phyloP scores from a whole-genome alignment of 495 filamentous ascomycete genomes.

The Coniosporium apollinis region DNA sequence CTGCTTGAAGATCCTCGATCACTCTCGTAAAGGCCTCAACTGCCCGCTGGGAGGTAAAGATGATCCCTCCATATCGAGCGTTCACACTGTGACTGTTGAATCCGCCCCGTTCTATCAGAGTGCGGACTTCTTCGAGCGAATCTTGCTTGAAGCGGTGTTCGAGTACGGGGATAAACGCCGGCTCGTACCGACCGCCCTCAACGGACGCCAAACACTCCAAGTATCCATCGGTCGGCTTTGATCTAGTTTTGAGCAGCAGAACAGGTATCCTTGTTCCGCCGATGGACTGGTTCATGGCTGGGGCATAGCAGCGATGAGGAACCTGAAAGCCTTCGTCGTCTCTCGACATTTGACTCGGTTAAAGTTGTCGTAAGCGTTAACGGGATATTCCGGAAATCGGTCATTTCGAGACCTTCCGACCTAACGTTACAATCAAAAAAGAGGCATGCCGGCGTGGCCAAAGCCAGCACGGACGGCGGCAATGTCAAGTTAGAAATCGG shows the following conservation, averaged over 20 bases:
- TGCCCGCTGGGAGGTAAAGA: conserved; percentile 88
- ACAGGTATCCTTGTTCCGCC: too few relatives aligned
- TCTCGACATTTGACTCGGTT: too few relatives aligned
- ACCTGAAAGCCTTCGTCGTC: too few relatives aligned
- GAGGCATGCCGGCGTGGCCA: too few relatives aligned
- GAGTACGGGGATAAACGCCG: conserved; percentile 70
- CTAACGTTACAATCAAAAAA: too few relatives aligned
- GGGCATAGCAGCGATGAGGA: too few relatives aligned
- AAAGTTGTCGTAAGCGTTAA: too few relatives aligned
- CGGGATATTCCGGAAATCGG: too few relatives aligned
- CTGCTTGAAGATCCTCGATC: conserved; percentile 27
- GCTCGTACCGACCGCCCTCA: conserved; percentile 30
- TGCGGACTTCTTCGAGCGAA: conserved; percentile 30
- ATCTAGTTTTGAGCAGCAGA: conserved; percentile 77
- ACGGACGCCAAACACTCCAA: conserved; percentile 47
- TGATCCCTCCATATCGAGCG: conserved; percentile 57
- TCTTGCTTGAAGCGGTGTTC: conserved; percentile 44
- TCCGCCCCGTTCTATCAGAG: conserved; percentile 20
- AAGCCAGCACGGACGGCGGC: too few relatives aligned
- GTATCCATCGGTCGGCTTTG: conserved; percentile 62
- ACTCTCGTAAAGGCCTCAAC: conserved; percentile 68
- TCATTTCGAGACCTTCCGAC: too few relatives aligned
- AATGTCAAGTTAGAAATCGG: too few relatives aligned
- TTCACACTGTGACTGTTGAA: conserved; percentile 13
- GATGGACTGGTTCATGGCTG: too few relatives aligned